Percentiles rank a stretch among this genome's conserved stretches.
Conservation (phyloP, 495 filamentous ascomycete genomes). For the Immersiella caudata region DNA sequence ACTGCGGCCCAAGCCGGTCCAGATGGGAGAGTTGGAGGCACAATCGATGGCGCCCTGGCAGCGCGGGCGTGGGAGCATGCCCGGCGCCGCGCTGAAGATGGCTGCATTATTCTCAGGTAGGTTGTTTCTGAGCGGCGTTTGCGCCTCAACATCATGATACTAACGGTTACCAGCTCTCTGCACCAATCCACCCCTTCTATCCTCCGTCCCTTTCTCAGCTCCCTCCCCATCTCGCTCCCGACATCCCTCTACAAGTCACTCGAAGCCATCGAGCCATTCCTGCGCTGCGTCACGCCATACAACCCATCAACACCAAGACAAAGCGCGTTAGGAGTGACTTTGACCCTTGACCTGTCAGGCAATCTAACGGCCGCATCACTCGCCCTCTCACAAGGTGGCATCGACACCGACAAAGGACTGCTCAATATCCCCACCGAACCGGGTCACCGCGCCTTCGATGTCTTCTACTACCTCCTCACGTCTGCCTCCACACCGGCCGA, state of each 20-base stretch:
- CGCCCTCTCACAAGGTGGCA: slow-evolving; percentile 81
- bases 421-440: slow-evolving; percentile 76
- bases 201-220: slow-evolving; percentile 76
- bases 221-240: slow-evolving; percentile 78
- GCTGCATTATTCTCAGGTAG: slow-evolving; percentile 87
- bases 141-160: slow-evolving; percentile 2
- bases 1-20: slow-evolving; percentile 68
- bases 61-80: slow-evolving; percentile 96
- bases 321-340: slow-evolving; percentile 75
- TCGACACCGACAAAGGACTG: slow-evolving; percentile 81
- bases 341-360: slow-evolving; percentile 80
- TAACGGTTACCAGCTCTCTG: slow-evolving; percentile 62
- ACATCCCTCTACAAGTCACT: slow-evolving; percentile 73
- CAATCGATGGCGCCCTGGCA: slow-evolving; percentile 77
- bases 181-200: slow-evolving; percentile 87
- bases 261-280: slow-evolving; percentile 78
- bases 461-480: slow-evolving; percentile 94
- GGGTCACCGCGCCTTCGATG: slow-evolving; percentile 94
- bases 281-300: slow-evolving; percentile 81
- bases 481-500: slow-evolving; percentile 88
- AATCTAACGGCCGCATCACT: slow-evolving; percentile 74
- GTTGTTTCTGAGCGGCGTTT: slow-evolving; percentile 23
- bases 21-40: slow-evolving; percentile 71
- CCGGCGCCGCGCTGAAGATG: slow-evolving; percentile 90
- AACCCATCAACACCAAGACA: slow-evolving; percentile 86